Evolutionary conservation across 2,329 filamentous ascomycete genomes (phyloP).

Genomic region (Westerdykella ornata): DNA sequence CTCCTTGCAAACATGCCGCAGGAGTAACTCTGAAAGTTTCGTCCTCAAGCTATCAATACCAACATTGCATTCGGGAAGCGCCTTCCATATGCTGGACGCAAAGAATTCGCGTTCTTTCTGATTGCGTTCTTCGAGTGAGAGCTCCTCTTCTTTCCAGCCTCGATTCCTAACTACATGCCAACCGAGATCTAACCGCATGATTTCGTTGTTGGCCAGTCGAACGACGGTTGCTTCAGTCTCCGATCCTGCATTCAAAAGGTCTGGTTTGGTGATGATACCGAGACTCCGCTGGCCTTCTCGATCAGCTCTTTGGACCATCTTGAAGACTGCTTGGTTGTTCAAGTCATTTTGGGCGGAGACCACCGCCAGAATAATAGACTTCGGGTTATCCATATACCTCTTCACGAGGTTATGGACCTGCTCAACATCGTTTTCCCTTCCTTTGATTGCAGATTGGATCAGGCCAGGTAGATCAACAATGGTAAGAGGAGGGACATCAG

Average conservation of each 20-base stretch:
- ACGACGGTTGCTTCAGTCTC: conserved; percentile 16
- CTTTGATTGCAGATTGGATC: conserved; percentile 45
- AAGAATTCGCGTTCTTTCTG: conserved; percentile 21
- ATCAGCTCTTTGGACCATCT: conserved; percentile 23
- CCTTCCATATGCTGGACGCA: conserved; percentile 13
- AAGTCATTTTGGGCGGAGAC: conserved; percentile 40
- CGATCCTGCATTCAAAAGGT: conserved; percentile 26
- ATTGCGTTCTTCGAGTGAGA: conserved; percentile 18
- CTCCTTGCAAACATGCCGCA: conserved; percentile 27
- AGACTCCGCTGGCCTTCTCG: conserved; percentile 33
- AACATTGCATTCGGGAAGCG: conserved; percentile 15
- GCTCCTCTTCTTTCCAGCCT: conserved; percentile 14
- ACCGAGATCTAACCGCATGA: conserved; percentile 24
- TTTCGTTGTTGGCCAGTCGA: conserved; percentile 29
- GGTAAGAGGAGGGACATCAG: conserved; percentile 41
- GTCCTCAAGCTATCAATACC: conserved; percentile 26
- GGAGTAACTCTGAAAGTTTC: conserved; percentile 25
- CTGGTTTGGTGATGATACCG: conserved; percentile 43
- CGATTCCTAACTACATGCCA: conserved; percentile 39
- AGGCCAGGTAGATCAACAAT: conserved; percentile 54
- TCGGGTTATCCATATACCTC: conserved; percentile 37
- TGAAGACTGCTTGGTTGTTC: conserved; percentile 29
- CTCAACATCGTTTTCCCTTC: conserved; percentile 42
- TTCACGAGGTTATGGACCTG: conserved; percentile 44
- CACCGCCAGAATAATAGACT: conserved; percentile 45